phyloP scores from a whole-genome alignment of 768 basidiomycete species.

The Auriculariales sp. region DNA sequence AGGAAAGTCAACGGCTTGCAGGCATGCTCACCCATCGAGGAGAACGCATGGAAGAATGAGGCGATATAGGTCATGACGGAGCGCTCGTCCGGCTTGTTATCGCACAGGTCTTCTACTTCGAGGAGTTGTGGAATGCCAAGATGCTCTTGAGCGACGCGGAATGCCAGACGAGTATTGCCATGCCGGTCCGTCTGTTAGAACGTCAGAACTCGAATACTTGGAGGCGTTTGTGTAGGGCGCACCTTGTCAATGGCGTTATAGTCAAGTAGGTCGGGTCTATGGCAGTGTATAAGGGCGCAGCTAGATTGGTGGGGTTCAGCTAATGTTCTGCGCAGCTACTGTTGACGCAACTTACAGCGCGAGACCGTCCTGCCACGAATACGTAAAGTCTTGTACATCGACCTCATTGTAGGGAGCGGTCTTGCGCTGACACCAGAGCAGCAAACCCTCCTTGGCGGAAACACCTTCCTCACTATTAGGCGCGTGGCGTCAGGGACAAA shows the following conservation, averaged over 20 bases:
- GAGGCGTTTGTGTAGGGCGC: conserved; percentile 1
- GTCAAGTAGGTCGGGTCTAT: conserved; percentile 90
- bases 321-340: background rate
- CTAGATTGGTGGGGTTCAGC: conserved; percentile 24
- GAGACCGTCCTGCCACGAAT: conserved; percentile 89
- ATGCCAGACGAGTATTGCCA: conserved; percentile 77
- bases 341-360: conserved; percentile 53
- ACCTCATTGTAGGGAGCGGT: conserved; percentile 86
- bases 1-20: background rate
- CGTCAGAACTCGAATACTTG: conserved; percentile 2
- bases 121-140: conserved; percentile 92
- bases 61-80: conserved; percentile 98
- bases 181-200: conserved; percentile 50
- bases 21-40: conserved; percentile 66
- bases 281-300: conserved; percentile 93
- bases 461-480: conserved; percentile 80
- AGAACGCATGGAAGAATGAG: conserved; percentile 95
- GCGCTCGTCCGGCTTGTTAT: conserved; percentile 83
- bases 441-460: conserved; percentile 93
- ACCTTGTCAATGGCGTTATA: conserved; percentile 80
- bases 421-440: conserved; percentile 97
- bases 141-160: conserved; percentile 74
- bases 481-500: conserved; percentile 7
- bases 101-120: conserved; percentile 91
- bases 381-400: conserved; percentile 83